phyloP scores from a whole-genome alignment of 2,329 filamentous ascomycete genomes.

The Phoma sp. region DNA sequence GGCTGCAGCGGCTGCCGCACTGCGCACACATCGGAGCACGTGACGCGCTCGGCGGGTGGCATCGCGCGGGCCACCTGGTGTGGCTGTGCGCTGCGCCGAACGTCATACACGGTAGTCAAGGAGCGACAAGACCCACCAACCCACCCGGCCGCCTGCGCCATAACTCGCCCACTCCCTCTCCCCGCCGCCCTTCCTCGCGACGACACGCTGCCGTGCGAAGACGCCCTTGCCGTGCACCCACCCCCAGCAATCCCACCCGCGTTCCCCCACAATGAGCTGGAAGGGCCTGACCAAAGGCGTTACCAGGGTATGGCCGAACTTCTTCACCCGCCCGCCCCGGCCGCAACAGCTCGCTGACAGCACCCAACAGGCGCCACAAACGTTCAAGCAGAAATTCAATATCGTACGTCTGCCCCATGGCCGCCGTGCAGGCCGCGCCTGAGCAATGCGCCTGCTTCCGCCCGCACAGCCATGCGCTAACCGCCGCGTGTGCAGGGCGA shows the following conservation, averaged over 20 bases:
- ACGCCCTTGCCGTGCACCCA: slow-evolving; percentile 13
- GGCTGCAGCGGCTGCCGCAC: background rate
- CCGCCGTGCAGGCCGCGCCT: background rate
- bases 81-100: slow-evolving; percentile 4
- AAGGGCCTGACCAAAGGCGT: slow-evolving; percentile 94
- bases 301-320: slow-evolving; percentile 69
- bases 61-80: too few species aligned
- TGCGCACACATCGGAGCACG: background rate
- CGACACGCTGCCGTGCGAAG: slow-evolving; percentile 3
- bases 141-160: slow-evolving; percentile 1
- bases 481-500: slow-evolving; percentile 66
- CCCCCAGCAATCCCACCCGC: slow-evolving; percentile 8
- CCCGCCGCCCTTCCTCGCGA: slow-evolving; percentile 5
- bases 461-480: slow-evolving; percentile 31
- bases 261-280: slow-evolving; percentile 77
- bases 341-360: slow-evolving; percentile 32
- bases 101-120: slow-evolving; percentile 12
- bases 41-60: too few species aligned
- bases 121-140: slow-evolving; percentile 9
- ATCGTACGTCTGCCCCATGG: slow-evolving; percentile 59
- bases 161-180: slow-evolving; percentile 17
- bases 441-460: slow-evolving; percentile 30
- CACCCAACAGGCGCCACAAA: slow-evolving; percentile 76
- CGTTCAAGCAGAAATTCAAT: slow-evolving; percentile 90
- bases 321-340: slow-evolving; percentile 17